Conservation (phyloP, 495 filamentous ascomycete species). For the Immersiella caudata region DNA sequence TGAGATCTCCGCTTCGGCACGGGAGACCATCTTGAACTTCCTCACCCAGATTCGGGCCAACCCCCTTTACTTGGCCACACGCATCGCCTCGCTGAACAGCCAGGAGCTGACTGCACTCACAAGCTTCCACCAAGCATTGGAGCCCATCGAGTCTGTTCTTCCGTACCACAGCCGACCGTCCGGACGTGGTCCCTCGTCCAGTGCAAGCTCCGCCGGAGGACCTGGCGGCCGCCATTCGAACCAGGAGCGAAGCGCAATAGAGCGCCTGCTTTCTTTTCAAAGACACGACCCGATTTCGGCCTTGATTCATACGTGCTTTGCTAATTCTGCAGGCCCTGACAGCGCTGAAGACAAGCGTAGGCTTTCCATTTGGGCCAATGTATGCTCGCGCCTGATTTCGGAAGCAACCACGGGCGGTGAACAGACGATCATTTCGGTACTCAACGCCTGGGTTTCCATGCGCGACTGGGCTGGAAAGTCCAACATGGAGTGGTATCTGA, state of each 20-base stretch:
- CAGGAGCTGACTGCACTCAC: constrained; percentile 74
- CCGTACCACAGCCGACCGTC: constrained; percentile 65
- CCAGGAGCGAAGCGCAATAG: constrained; percentile 57
- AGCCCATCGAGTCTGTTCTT: constrained; percentile 79
- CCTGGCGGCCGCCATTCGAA: constrained; percentile 28
- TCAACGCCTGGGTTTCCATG: constrained; percentile 84
- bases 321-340: constrained; percentile 78
- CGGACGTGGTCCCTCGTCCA: constrained; percentile 28
- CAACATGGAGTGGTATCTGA: constrained; percentile 90
- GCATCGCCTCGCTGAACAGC: constrained; percentile 70
- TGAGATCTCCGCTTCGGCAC: constrained; percentile 73
- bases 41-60: constrained; percentile 81
- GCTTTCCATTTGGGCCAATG: constrained; percentile 82
- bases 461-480: constrained; percentile 86
- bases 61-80: constrained; percentile 80
- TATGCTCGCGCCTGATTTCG: constrained; percentile 78
- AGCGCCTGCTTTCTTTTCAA: constrained; percentile 78
- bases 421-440: constrained; percentile 66
- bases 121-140: constrained; percentile 73
- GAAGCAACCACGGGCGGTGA: constrained; percentile 54
- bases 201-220: constrained; percentile 24
- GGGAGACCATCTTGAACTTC: constrained; percentile 76
- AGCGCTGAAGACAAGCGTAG: constrained; percentile 72
- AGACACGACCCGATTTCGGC: constrained; percentile 84
- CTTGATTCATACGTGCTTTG: constrained; percentile 86